These are phyloP conservation scores for Lachancea cidri DNA, from an alignment of 805 yeast genomes.

Conservation along the genomic window DNA sequence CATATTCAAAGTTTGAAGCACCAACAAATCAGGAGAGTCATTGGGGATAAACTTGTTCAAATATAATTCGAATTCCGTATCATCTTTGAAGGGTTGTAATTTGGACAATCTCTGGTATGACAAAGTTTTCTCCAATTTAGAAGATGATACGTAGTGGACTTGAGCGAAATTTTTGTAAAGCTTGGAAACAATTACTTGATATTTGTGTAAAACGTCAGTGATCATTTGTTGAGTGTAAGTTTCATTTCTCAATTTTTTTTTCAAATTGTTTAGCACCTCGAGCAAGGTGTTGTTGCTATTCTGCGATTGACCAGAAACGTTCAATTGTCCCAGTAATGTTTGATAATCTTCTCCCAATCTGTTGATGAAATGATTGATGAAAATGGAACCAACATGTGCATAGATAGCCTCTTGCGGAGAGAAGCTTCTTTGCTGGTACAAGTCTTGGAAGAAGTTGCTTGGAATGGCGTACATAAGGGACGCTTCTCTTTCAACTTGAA, in stretches of 20 bases:
- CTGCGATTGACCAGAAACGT: constrained; percentile 34
- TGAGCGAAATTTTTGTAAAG: constrained; percentile 90
- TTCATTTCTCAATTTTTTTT: constrained; percentile 86
- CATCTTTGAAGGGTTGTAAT: constrained; percentile 67
- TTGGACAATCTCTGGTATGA: constrained; percentile 83
- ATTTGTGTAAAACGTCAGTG: constrained; percentile 64
- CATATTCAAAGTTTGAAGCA: constrained; percentile 71
- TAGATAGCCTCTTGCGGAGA: constrained; percentile 93
- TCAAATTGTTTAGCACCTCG: constrained; percentile 73
- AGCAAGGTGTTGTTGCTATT: constrained; percentile 55
- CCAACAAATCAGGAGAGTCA: constrained; percentile 73
- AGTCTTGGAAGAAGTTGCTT: constrained; percentile 68
- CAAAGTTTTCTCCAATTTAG: constrained; percentile 67
- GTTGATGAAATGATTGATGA: constrained; percentile 91
- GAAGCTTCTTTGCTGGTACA: constrained; percentile 68
- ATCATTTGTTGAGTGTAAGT: constrained; percentile 86
- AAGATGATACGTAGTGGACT: constrained; percentile 65
- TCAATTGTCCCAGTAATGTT: constrained; percentile 59
- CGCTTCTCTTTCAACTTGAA: constrained; percentile 90
- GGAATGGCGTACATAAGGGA: constrained; percentile 90
- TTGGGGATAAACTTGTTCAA: constrained; percentile 64
- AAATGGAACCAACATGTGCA: constrained; percentile 89
- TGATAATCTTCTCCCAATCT: constrained; percentile 87
- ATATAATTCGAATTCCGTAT: constrained; percentile 65
- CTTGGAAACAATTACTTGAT: constrained; percentile 69